Evolutionary conservation across 768 basidiomycete species (phyloP).

Genomic region (Coprinopsis marcescibilis): DNA sequence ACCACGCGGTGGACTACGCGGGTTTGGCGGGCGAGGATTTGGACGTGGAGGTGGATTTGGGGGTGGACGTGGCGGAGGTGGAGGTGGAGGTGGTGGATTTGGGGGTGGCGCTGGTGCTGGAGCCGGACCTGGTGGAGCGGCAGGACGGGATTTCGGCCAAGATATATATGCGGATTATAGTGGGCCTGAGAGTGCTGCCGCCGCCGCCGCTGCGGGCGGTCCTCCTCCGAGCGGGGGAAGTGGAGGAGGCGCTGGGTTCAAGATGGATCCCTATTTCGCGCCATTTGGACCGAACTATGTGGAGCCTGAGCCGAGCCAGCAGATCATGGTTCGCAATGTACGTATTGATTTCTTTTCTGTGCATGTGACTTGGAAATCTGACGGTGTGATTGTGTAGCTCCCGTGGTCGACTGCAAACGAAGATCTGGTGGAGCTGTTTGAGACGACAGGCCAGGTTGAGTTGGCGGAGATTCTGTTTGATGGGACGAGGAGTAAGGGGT

Average conservation of each 20-base stretch:
- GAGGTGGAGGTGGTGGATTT: constrained; percentile 33
- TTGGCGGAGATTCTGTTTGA: constrained; percentile 94
- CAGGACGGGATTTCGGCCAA: constrained; percentile 74
- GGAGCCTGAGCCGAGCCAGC: constrained; percentile 84
- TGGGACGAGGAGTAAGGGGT: constrained; percentile 87
- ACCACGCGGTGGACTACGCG: constrained; percentile 44
- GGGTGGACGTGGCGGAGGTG: constrained; percentile 33
- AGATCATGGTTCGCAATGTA: constrained; percentile 98
- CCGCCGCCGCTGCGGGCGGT: constrained; percentile 30
- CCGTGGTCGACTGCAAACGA: constrained; percentile 99
- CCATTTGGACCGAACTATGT: constrained; percentile 23
- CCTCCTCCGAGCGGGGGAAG: constrained; percentile 32
- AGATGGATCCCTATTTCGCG: not conserved
- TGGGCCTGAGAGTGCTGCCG: constrained; percentile 70
- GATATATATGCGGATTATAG: constrained; percentile 91
- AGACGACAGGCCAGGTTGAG: constrained; percentile 94
- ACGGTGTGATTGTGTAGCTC: constrained; percentile 61
- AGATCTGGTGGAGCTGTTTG: constrained; percentile 95
- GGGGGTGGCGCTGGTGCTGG: too few species aligned
- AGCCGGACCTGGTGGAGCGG: constrained; percentile 27
- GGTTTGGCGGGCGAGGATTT: constrained; percentile 41
- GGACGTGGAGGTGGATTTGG: constrained; percentile 54
- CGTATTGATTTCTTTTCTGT: constrained; percentile 30
- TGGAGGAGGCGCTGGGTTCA: constrained; percentile 25
- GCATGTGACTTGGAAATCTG: not conserved